phyloP scores from a whole-genome alignment of 2,329 filamentous ascomycete genomes.

The Neoarthrinium moseri region DNA sequence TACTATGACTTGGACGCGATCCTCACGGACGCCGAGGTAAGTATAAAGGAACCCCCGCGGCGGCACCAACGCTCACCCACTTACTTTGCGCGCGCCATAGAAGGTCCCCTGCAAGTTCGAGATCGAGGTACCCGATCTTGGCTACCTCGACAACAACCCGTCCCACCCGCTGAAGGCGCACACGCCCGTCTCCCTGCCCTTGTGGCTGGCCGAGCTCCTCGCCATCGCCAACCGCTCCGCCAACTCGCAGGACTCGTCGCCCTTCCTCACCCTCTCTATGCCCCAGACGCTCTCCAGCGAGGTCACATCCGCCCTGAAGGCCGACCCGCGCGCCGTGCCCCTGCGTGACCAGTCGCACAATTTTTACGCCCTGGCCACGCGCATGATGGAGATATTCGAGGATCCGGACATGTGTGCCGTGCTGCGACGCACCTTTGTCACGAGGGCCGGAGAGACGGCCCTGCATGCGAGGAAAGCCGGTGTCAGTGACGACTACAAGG shows the following conservation, averaged over 20 bases:
- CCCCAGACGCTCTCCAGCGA: constrained; percentile 74
- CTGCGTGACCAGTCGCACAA: constrained; percentile 79
- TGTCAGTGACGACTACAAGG: constrained; percentile 57
- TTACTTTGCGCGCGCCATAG: constrained; percentile 39
- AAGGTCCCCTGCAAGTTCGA: constrained; percentile 97
- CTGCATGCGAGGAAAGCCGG: constrained; percentile 86
- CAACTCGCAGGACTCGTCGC: constrained; percentile 39
- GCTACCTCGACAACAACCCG: constrained; percentile 84
- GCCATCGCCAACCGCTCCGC: constrained; percentile 58
- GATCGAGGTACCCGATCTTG: constrained; percentile 81
- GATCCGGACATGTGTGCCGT: constrained; percentile 75
- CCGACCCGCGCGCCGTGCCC: constrained; percentile 83
- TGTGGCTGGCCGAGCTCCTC: constrained; percentile 96
- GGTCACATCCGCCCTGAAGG: constrained; percentile 86
- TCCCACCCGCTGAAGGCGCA: constrained; percentile 70
- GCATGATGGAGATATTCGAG: constrained; percentile 88
- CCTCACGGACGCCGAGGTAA: constrained; percentile 78
- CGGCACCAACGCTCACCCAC: constrained; percentile 9
- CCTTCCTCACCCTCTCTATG: constrained; percentile 77
- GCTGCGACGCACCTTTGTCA: constrained; percentile 75
- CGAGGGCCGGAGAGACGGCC: constrained; percentile 76
- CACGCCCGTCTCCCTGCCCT: constrained; percentile 77
- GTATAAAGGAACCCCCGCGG: not conserved
- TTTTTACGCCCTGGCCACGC: constrained; percentile 82
- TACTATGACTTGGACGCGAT: constrained; percentile 87